Evolutionary conservation across 306 rosid species (phyloP).

Genomic region (Cicer judaicum): DNA sequence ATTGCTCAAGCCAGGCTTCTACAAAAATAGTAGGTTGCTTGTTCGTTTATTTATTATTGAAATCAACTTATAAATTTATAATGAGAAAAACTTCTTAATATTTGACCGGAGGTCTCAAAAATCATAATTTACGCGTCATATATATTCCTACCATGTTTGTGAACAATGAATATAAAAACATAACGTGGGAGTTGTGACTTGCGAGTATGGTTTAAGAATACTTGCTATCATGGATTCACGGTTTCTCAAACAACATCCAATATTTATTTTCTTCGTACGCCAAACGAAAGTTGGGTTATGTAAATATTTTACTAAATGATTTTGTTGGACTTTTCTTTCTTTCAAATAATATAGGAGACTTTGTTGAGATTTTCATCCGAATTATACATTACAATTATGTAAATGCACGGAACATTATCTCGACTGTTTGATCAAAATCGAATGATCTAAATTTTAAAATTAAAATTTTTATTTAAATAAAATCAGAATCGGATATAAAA

Average conservation of each 20-base stretch:
- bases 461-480: too few relatives aligned
- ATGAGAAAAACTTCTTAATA: background rate
- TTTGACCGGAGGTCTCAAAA: background rate
- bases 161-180: background rate
- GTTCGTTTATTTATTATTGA: background rate
- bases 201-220: background rate
- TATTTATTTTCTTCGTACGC: too few relatives aligned
- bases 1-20: slow-evolving; percentile 4
- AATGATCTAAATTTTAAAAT: too few relatives aligned
- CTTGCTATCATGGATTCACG: background rate
- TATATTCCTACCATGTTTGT: background rate
- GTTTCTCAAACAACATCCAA: background rate
- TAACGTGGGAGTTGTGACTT: slow-evolving; percentile 10
- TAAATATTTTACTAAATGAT: background rate
- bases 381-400: too few relatives aligned
- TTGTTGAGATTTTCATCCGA: too few relatives aligned
- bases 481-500: too few relatives aligned
- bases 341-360: too few relatives aligned
- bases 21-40: background rate
- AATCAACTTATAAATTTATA: background rate
- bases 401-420: too few relatives aligned
- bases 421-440: rapidly evolving
- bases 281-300: background rate
- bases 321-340: too few relatives aligned
- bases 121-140: background rate